A percentile compares a stretch with the other conserved stretches of the same genome.
Evolutionary conservation across 495 filamentous ascomycete species (phyloP).

Genomic region (Platismatia glauca): DNA sequence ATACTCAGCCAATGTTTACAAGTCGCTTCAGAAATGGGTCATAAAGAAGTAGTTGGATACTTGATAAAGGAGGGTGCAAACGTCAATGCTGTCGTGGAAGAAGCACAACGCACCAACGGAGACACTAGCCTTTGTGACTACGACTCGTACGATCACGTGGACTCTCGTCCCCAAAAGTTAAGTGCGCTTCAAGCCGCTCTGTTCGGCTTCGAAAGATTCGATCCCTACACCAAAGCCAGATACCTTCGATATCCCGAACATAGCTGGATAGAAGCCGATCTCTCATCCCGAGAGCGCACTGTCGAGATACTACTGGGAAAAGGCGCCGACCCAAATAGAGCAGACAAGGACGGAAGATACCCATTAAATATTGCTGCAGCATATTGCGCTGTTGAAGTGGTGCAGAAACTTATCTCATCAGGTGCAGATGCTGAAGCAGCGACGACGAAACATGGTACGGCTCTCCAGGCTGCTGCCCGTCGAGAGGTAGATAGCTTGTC

Average conservation of each 20-base stretch:
- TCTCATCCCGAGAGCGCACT: too few relatives aligned
- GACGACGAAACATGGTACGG: not conserved
- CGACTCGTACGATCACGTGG: not conserved
- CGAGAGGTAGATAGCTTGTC: not conserved
- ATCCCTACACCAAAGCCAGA: too few relatives aligned
- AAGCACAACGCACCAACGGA: not conserved
- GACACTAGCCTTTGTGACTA: not conserved
- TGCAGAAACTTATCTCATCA: not conserved
- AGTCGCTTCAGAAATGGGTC: not conserved
- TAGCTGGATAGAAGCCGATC: too few relatives aligned
- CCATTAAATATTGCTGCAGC: too few relatives aligned
- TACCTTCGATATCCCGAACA: too few relatives aligned
- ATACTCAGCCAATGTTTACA: not conserved
- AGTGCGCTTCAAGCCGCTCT: not conserved
- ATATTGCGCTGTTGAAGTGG: too few relatives aligned
- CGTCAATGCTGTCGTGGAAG: not conserved
- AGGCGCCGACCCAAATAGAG: too few relatives aligned
- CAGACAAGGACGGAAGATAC: too few relatives aligned
- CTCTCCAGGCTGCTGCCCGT: not conserved
- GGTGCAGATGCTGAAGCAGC: not conserved
- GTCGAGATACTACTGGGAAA: too few relatives aligned
- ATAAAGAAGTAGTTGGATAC: not conserved
- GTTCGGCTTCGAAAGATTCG: not conserved
- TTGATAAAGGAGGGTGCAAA: not conserved
- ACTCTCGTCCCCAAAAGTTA: not conserved